Evolutionary conservation across 495 filamentous ascomycete genomes (phyloP).

Genomic region (Aspergillus avenaceus): DNA sequence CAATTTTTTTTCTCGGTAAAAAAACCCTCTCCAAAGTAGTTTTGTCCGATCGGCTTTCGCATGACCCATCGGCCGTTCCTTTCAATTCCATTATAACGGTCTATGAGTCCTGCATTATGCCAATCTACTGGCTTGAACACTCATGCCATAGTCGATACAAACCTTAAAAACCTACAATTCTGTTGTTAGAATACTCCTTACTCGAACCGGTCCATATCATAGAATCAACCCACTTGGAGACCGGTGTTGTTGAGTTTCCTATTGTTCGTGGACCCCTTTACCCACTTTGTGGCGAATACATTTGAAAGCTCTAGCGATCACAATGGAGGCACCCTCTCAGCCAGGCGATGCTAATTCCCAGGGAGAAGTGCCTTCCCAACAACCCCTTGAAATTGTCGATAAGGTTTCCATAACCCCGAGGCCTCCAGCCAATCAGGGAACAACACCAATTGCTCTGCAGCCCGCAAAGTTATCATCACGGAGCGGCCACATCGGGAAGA

Average conservation of each 20-base stretch:
- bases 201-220: no score
- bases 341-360: conserved; percentile 2
- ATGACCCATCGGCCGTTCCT: no score
- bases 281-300: background rate
- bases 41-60: background rate
- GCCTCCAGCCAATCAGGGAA: background rate
- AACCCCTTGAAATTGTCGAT: conserved; percentile 3
- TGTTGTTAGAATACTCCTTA: background rate
- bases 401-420: conserved; percentile 7
- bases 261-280: background rate
- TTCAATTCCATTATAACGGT: background rate
- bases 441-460: conserved; percentile 1
- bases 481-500: conserved; percentile 9
- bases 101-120: background rate
- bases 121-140: background rate
- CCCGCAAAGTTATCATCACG: conserved; percentile 1
- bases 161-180: background rate
- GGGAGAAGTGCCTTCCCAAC: conserved; percentile 11
- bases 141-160: background rate
- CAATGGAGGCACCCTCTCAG: conserved; percentile 16
- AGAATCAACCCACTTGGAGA: no score
- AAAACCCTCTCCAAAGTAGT: no score
- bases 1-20: no score
- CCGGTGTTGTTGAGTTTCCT: no score
- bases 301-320: background rate